These are phyloP conservation scores for Hypoxylon rubiginosum DNA, from an alignment of 2,329 filamentous ascomycete genomes.

Conservation along the genomic window DNA sequence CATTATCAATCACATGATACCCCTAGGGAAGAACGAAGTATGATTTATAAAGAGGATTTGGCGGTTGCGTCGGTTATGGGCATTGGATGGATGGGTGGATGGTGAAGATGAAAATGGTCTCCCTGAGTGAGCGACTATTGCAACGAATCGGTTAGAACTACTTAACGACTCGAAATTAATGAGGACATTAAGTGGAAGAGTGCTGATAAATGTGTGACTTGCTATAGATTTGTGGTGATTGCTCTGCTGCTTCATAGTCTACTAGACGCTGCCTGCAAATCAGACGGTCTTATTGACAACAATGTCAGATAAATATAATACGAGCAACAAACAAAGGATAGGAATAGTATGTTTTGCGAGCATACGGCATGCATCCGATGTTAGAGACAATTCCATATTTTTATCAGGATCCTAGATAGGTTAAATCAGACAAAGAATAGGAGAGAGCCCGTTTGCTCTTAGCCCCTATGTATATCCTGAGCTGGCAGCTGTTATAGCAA, in stretches of 20 bases:
- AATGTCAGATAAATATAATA: too few relatives aligned
- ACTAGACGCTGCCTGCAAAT: not conserved
- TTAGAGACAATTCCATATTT: too few relatives aligned
- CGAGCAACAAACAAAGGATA: too few relatives aligned
- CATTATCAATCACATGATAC: slow-evolving; percentile 50
- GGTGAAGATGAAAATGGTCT: not conserved
- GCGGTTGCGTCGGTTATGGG: not conserved
- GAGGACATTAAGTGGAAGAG: not conserved
- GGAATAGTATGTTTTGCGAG: too few relatives aligned
- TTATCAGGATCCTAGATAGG: too few relatives aligned
- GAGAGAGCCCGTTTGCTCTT: too few relatives aligned
- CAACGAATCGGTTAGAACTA: not conserved
- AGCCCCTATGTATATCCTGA: too few relatives aligned
- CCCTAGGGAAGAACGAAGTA: slow-evolving; percentile 43
- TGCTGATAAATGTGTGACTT: not conserved
- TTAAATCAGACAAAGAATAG: too few relatives aligned
- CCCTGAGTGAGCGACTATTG: not conserved
- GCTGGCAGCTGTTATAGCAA: too few relatives aligned
- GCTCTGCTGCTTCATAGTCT: not conserved
- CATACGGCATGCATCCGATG: too few relatives aligned
- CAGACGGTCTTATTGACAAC: too few relatives aligned
- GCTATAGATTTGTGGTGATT: not conserved
- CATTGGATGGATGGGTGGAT: not conserved
- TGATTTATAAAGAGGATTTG: slow-evolving; percentile 25
- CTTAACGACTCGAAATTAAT: not conserved